Evolutionary conservation across 116 monocot genomes (phyloP), one percentile per base, ranked within the genome.

Genomic region (Cymodocea nodosa): DNA sequence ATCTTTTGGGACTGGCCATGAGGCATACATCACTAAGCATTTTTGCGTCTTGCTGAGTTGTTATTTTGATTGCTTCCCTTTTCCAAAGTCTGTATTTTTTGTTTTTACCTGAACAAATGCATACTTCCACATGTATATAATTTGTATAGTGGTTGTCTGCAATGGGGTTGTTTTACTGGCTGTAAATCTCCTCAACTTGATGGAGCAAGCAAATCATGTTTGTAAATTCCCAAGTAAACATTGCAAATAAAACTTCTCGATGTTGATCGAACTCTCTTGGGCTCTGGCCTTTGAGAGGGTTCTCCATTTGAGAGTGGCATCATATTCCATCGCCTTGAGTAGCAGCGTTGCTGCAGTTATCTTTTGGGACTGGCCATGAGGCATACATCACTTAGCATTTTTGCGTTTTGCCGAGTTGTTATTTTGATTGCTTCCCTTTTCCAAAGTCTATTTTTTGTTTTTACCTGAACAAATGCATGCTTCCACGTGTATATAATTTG

Each of bases 1-100:
- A 73, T 56, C 65, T 65, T 15, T 73, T 73, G 64, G 73, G 64
- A 63, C 55, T 65, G 64, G 72, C 72, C 72, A 72, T 72, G 64
- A 39, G 56, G 40, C 72, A 56, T 52, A 72, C 64, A 64, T 62
- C 51, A 55, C 30, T 25, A 7, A 5, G 3, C 15, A 25, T 11
- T 24, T 52, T 22, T 48, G 19, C 15, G 15, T 30, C 25, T 9
- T 60, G 0, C 22, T 22, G 16, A n/a, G 8, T 9, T 17, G 0
- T 60, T 14, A 60, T 60, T 13, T 60, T 35, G 9, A 2, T 52
- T 15, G 52, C 6, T 52, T 13, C 6, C 4, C 0, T 17, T 52
- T 8, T 19, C 18, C 30, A 30, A 30, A 30, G 30, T 1, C 30
- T 3, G 18, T 1, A 15, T 19, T 54, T 12, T 54, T 20, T 0